These are phyloP conservation scores for Fusarium pseudocircinatum DNA, from an alignment of 2,329 filamentous ascomycete genomes.

Conservation along the genomic window DNA sequence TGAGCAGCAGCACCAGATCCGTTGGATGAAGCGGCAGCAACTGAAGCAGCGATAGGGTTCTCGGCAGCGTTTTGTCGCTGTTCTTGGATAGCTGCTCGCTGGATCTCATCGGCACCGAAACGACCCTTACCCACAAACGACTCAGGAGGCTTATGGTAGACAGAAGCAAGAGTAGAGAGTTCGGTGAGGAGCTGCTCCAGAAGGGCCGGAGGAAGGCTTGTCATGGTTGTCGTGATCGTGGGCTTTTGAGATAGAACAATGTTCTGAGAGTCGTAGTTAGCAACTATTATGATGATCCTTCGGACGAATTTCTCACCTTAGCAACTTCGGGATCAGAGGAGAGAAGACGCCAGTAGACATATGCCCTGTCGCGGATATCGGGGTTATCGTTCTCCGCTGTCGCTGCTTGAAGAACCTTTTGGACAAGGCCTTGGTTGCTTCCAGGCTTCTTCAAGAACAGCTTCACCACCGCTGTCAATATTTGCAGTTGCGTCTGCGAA, in stretches of 20 bases:
- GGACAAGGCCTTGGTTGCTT: constrained; percentile 88
- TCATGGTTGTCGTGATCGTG: constrained; percentile 93
- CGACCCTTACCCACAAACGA: constrained; percentile 97
- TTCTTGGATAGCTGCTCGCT: constrained; percentile 95
- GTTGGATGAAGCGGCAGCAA: constrained; percentile 74
- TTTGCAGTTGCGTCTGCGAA: constrained; percentile 90
- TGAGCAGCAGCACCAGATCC: constrained; percentile 67
- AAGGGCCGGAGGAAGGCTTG: constrained; percentile 82
- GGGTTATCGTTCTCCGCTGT: constrained; percentile 97
- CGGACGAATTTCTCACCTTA: constrained; percentile 65
- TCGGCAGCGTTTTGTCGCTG: constrained; percentile 91
- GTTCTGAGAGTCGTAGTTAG: constrained; percentile 55
- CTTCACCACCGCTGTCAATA: constrained; percentile 96
- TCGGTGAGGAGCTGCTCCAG: constrained; percentile 91
- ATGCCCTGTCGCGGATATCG: constrained; percentile 95
- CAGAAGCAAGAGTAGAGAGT: constrained; percentile 92
- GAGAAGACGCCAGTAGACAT: constrained; percentile 96
- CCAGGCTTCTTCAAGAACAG: constrained; percentile 97
- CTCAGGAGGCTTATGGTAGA: constrained; percentile 98
- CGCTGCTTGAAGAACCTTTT: constrained; percentile 91
- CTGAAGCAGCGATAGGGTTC: constrained; percentile 91
- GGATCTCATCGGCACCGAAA: constrained; percentile 92
- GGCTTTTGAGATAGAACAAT: constrained; percentile 95
- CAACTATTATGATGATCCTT: neutral
- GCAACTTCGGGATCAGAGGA: constrained; percentile 92